phyloP scores from a whole-genome alignment of 2,329 filamentous ascomycete genomes.

The Aspergillus puulaauensis region DNA sequence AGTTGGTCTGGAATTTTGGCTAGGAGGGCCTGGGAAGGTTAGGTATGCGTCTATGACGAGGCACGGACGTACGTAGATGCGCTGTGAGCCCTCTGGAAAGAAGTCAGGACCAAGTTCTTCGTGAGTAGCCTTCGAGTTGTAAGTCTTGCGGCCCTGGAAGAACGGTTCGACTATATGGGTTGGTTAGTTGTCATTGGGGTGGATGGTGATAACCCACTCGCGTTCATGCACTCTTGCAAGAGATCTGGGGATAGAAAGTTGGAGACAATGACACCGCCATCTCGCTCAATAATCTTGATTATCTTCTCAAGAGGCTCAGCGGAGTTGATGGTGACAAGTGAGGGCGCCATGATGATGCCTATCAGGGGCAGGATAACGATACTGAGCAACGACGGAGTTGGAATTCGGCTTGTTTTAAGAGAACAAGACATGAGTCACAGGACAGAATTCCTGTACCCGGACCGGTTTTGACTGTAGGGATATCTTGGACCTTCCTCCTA shows the following conservation, averaged over 20 bases:
- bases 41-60: background rate
- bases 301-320: slow-evolving; percentile 2
- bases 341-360: background rate
- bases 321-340: slow-evolving; percentile 2
- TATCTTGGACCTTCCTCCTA: background rate
- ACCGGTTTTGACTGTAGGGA: background rate
- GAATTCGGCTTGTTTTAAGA: background rate
- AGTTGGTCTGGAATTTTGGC: slow-evolving; percentile 3
- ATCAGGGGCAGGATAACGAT: background rate
- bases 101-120: slow-evolving; percentile 5
- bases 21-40: background rate
- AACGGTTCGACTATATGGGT: background rate
- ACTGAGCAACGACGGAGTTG: background rate
- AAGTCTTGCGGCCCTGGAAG: slow-evolving; percentile 1
- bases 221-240: slow-evolving; percentile 4
- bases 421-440: background rate
- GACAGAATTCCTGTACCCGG: background rate
- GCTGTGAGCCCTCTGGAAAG: slow-evolving; percentile 4
- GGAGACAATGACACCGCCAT: slow-evolving; percentile 6
- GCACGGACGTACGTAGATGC: slow-evolving; percentile 1
- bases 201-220: background rate
- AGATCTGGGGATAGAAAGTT: slow-evolving; percentile 1
- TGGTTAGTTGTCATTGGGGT: background rate
- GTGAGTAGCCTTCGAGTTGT: slow-evolving; percentile 3
- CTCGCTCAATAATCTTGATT: background rate